Base-by-base conservation (phyloP, 2,329 filamentous ascomycete genomes). In the Penicillium sp. region DNA sequence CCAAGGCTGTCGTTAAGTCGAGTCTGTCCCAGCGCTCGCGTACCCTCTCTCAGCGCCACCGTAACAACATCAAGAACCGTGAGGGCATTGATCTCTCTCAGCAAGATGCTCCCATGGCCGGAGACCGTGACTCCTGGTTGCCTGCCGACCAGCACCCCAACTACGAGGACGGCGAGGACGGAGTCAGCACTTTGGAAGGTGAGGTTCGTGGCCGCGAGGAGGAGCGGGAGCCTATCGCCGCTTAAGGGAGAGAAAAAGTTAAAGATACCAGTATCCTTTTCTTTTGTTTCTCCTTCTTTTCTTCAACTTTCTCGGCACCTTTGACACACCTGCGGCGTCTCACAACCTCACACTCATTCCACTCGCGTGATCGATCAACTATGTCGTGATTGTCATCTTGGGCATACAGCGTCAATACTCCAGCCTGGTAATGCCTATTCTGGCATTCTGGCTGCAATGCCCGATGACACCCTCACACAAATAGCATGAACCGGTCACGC, bases 11-110 rank as follows among this genome's bases (percentile, higher is more conserved):
- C 46, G 92, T 99, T 66, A 89, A 84, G 55, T 88, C 93, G 63
- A 93, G 91, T 75, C 86, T 99, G 48, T 96, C 91, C 5, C 90
- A 88, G 19, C 91, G 95, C 58, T 87, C 93, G 41, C 91, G 93
- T 66, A 96, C 89, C 16, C 84, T 98, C 35, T 96, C 91, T 46
- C 91, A 92, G 75, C 89, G 93, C 66, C 89, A 91, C 64, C 86
- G 88, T 58, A 87, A 88, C 73, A 88, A 89, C 73, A 85, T 89
- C 59, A 79, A 79, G 70, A 83, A 85, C 62, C 84, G 86, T 58
- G 90, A 93, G 68, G 90, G 90, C 8, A 83, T 92, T 57, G 93
- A 97, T 70, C 83, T 97, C 39, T 90, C 90, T 2, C 83, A 83
- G 48, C 93, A 97, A 77, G 93, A 97, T 71, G 84, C 84, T 48